Evolutionary conservation across 2,329 filamentous ascomycete species (phyloP).

Genomic region (Calonectria henricotiae): DNA sequence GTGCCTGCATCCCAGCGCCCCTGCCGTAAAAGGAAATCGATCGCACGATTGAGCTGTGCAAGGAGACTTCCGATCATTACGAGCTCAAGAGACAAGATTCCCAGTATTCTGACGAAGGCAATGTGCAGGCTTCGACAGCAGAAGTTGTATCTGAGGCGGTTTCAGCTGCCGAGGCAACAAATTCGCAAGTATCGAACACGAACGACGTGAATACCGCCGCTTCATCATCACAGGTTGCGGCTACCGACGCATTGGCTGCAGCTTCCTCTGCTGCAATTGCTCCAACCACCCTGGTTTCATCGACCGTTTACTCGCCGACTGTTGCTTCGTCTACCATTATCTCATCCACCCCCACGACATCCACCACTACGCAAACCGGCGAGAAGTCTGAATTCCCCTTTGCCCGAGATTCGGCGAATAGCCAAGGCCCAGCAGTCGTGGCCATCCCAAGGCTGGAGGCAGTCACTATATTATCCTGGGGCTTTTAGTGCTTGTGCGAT

Average conservation of each 20-base stretch:
- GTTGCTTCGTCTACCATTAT: neutral
- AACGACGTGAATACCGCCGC: neutral
- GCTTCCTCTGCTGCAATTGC: neutral
- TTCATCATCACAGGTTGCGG: slow-evolving; percentile 3
- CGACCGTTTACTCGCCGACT: neutral
- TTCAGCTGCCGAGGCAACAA: neutral
- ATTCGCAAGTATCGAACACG: neutral
- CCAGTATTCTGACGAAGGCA: neutral
- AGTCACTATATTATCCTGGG: slow-evolving; percentile 38
- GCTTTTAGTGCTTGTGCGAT: neutral
- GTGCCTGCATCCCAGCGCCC: too few relatives aligned
- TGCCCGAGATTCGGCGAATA: slow-evolving; percentile 37
- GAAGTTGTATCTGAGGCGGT: neutral
- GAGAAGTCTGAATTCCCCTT: slow-evolving; percentile 33
- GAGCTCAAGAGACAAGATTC: neutral
- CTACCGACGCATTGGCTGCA: neutral
- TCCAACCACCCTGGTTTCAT: neutral
- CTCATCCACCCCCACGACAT: neutral
- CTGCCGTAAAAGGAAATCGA: neutral
- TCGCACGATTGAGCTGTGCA: neutral
- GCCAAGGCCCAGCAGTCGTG: slow-evolving; percentile 39
- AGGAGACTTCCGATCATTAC: neutral
- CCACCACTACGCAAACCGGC: slow-evolving; percentile 9
- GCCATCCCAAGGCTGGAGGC: slow-evolving; percentile 28
- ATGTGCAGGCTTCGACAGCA: neutral